Conservation (phyloP, 2,329 filamentous ascomycete genomes). For the Lachnellula hyalina region DNA sequence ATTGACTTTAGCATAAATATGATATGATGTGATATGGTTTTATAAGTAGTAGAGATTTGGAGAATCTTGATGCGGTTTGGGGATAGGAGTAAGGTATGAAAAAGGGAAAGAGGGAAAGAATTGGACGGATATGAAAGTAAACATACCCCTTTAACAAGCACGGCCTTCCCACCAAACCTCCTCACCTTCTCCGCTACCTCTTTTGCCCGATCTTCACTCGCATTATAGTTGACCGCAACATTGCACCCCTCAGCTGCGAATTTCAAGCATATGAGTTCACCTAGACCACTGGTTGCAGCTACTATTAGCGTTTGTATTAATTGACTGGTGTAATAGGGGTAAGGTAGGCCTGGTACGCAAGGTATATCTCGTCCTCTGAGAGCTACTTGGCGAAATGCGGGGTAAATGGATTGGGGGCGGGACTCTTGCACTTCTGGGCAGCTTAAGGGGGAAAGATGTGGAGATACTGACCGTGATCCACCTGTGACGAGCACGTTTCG, state of each 20-base stretch:
- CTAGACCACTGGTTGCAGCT: constrained; percentile 48
- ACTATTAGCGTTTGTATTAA: no score
- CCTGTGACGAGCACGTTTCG: constrained; percentile 61
- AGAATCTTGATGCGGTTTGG: no score
- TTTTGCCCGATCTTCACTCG: constrained; percentile 49
- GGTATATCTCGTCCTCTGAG: not conserved
- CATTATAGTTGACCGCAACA: constrained; percentile 60
- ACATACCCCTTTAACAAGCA: constrained; percentile 51
- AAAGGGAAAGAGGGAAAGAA: not conserved
- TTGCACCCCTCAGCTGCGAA: constrained; percentile 61
- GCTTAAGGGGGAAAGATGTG: not conserved
- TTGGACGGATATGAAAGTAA: not conserved
- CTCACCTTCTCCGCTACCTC: constrained; percentile 45
- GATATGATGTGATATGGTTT: no score
- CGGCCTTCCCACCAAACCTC: constrained; percentile 47
- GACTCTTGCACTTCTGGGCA: not conserved
- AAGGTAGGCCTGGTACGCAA: no score
- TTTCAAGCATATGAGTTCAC: constrained; percentile 52
- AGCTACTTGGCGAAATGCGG: not conserved
- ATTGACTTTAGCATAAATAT: no score
- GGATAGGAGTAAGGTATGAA: not conserved
- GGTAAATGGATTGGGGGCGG: not conserved
- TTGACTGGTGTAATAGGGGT: no score
- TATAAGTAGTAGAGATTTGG: no score
- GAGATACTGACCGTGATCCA: constrained; percentile 49